Evolutionary conservation across 1,284 basidiomycete genomes (phyloP).

Genomic region (Peniophora sp.): DNA sequence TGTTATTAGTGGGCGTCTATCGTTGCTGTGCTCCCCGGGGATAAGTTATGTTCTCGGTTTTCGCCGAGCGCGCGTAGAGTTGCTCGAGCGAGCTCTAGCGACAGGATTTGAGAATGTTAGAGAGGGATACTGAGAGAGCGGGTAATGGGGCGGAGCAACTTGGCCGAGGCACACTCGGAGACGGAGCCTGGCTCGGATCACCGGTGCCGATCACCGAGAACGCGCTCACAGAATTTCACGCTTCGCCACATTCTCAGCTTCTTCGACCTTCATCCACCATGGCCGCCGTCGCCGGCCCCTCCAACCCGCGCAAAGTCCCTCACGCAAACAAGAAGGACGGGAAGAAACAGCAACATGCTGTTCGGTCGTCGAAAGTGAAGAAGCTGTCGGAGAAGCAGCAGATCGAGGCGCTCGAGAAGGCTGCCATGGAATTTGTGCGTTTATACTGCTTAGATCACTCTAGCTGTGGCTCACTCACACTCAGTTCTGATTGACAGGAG

Average conservation of each 20-base stretch:
- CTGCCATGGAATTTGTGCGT: conserved; percentile 53
- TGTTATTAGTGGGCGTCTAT: too few species aligned
- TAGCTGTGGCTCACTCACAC: conserved; percentile 14
- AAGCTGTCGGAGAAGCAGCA: conserved; percentile 45
- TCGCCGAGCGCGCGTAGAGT: too few species aligned
- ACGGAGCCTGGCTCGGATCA: neutral
- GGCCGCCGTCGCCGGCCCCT: conserved; percentile 22
- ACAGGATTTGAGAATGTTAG: too few species aligned
- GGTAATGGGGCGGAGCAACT: too few species aligned
- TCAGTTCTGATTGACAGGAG: conserved; percentile 29
- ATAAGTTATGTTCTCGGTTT: too few species aligned
- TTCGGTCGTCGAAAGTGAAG: conserved; percentile 29
- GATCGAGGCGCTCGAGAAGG: conserved; percentile 44
- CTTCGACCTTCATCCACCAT: conserved; percentile 8
- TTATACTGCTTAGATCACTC: conserved; percentile 2
- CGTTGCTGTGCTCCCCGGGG: too few species aligned
- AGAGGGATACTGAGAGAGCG: too few species aligned
- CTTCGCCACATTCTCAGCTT: neutral
- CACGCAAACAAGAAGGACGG: conserved; percentile 15
- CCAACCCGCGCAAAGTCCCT: conserved; percentile 10
- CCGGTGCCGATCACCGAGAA: neutral
- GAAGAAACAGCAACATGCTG: conserved; percentile 11
- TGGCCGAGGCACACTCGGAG: too few species aligned
- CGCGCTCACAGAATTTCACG: neutral
- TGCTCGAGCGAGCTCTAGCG: too few species aligned